Percentiles rank a stretch among this genome's conserved stretches.
phyloP scores from a whole-genome alignment of 2,329 filamentous ascomycete genomes.

The Aspergillus amoenus region DNA sequence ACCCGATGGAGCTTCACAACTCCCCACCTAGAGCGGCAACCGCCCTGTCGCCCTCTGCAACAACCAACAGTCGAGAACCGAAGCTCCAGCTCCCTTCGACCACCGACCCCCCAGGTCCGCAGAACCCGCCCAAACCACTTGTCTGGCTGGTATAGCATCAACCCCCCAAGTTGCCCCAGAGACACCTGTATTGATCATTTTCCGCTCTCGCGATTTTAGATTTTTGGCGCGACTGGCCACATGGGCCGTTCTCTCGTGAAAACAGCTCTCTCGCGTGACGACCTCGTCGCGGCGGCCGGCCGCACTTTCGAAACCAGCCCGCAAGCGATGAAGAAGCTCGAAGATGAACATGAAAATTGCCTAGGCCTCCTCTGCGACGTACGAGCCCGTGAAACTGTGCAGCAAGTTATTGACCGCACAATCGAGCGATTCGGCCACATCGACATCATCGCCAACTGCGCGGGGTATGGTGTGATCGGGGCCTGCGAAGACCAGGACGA shows the following conservation, averaged over 20 bases:
- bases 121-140: constrained; percentile 69
- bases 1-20: constrained; percentile 26
- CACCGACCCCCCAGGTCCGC: constrained; percentile 77
- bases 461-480: constrained; percentile 91
- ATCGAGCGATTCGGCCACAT: constrained; percentile 75
- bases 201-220: constrained; percentile 45
- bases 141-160: constrained; percentile 76
- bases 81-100: constrained; percentile 70
- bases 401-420: constrained; percentile 66
- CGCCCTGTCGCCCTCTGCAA: constrained; percentile 13
- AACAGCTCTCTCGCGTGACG: constrained; percentile 73
- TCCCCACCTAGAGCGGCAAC: constrained; percentile 24
- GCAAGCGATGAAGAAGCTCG: constrained; percentile 69
- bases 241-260: constrained; percentile 91
- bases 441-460: constrained; percentile 90
- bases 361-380: constrained; percentile 88
- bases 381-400: constrained; percentile 74
- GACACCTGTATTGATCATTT: not conserved
- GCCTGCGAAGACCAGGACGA: constrained; percentile 97
- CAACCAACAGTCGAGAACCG: constrained; percentile 33
- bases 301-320: constrained; percentile 74
- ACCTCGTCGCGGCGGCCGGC: constrained; percentile 83
- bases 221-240: constrained; percentile 96
- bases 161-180: not conserved
- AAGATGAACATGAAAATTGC: constrained; percentile 60